Evolutionary conservation across 2,329 filamentous ascomycete genomes (phyloP), one percentile per base, ranked within the genome.

Genomic region (Talaromyces sp.): DNA sequence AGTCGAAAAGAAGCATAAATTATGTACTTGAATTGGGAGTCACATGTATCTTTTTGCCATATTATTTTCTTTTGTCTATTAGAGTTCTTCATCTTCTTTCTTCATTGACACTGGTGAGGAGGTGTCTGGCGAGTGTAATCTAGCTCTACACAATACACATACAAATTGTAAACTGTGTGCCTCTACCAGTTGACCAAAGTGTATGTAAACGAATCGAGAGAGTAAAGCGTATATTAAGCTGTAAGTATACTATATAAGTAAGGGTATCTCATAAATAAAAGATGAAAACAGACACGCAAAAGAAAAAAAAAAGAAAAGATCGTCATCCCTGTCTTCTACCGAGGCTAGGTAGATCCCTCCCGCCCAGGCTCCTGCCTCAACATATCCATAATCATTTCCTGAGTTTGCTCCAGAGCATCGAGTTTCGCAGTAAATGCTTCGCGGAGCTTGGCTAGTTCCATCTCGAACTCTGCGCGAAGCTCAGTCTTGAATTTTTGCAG

Each of bases 371-470:
- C 74, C 68, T 78, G 76, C 67, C 75, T 71, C 64, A 79, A 66
- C 75, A 79, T 75, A 27, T 78, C 74, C 50, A 80, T 66, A 62
- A 80, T 79, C 73, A 79, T 73, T 43, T 79, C 73, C 64, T 79
- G 78, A 4, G 76, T 78, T 65, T 73, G 69, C 67, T 79, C 77
- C 56, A 80, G 70, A 19, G 75, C 68, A 62, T 78, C 76, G 31
- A 80, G 52, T 65, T 73, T 76, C 63, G 78, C 73, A 58, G 78
- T 73, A 6, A 79, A 66, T 1, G 69, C 68, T 15, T 71, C 71
- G 0, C 75, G 74, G 39, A 76, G 70, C 49, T 72, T 74, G 45
- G 74, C 71, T 49, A 78, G 60, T 62, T 78, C 76, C 22, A 67
- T 66, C 9, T 73, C 73, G 39, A 79, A 63, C 43, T 79, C 75